These are phyloP conservation scores for Amanita inopinata DNA, from an alignment of 768 basidiomycete genomes.

Conservation along the genomic window DNA sequence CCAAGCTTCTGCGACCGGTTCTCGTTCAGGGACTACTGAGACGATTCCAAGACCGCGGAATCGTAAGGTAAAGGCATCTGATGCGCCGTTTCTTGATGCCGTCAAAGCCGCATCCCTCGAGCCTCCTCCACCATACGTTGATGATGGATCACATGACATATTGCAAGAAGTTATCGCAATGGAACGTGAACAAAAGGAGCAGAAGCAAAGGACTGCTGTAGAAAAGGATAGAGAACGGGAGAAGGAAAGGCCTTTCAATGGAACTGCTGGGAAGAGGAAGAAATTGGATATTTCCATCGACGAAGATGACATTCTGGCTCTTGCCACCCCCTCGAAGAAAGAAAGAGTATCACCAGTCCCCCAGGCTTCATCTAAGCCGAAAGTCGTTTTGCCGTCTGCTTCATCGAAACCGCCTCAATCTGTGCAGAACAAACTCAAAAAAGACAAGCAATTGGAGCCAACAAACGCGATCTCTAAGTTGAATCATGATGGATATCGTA, in stretches of 20 bases:
- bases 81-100: constrained; percentile 18
- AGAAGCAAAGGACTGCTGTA: constrained; percentile 33
- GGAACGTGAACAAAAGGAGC: constrained; percentile 56
- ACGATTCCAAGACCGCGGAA: constrained; percentile 26
- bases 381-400: constrained; percentile 19
- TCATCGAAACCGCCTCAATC: constrained; percentile 17
- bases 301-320: constrained; percentile 56
- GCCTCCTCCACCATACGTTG: constrained; percentile 58
- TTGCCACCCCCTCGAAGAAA: constrained; percentile 57
- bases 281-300: constrained; percentile 29
- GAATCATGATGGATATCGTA: constrained; percentile 24
- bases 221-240: constrained; percentile 15
- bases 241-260: constrained; percentile 27
- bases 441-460: constrained; percentile 29
- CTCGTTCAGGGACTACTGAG: constrained; percentile 20
- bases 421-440: constrained; percentile 29
- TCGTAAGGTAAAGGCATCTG: constrained; percentile 34
- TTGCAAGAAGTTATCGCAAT: constrained; percentile 77
- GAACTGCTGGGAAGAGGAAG: constrained; percentile 47
- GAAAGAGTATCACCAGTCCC: constrained; percentile 31
- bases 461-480: constrained; percentile 14
- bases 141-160: constrained; percentile 76
- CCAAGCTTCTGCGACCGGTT: constrained; percentile 19
- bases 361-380: constrained; percentile 17
- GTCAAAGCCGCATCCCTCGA: constrained; percentile 34